Evolutionary conservation across 306 rosid species (phyloP).

Genomic region (Arachis hypogaea): DNA sequence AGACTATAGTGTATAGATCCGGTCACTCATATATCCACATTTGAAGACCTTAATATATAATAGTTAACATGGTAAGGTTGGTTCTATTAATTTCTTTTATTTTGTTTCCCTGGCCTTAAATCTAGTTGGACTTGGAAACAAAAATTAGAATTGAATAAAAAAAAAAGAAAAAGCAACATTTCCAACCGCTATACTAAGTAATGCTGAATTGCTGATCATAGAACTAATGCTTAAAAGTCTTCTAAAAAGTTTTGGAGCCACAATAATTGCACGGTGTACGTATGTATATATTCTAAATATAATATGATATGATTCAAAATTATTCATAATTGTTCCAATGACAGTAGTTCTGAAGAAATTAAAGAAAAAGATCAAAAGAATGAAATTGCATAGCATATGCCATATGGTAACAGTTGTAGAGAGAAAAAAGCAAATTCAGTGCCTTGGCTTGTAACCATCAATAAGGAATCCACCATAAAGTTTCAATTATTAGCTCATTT

Average conservation of each 20-base stretch:
- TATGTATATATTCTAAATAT: not conserved
- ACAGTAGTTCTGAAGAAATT: no score
- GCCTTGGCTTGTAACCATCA: not conserved
- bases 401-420: no score
- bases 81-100: not conserved
- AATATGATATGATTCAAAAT: no score
- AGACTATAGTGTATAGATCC: not conserved
- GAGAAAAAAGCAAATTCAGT: not conserved
- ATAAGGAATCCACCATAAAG: conserved; percentile 30
- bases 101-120: not conserved
- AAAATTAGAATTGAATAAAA: not conserved
- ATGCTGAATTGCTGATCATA: not conserved
- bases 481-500: conserved; percentile 28
- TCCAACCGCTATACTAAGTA: not conserved
- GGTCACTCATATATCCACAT: not conserved
- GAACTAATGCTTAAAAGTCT: not conserved
- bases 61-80: not conserved
- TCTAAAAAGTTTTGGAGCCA: not conserved
- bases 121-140: not conserved
- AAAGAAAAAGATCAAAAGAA: no score
- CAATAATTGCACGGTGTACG: not conserved
- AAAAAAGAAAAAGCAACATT: not conserved
- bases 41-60: no score
- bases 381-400: no score
- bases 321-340: no score